These are phyloP conservation scores for Penicillium riverlandense DNA, from an alignment of 495 filamentous ascomycete species.

Conservation along the genomic window DNA sequence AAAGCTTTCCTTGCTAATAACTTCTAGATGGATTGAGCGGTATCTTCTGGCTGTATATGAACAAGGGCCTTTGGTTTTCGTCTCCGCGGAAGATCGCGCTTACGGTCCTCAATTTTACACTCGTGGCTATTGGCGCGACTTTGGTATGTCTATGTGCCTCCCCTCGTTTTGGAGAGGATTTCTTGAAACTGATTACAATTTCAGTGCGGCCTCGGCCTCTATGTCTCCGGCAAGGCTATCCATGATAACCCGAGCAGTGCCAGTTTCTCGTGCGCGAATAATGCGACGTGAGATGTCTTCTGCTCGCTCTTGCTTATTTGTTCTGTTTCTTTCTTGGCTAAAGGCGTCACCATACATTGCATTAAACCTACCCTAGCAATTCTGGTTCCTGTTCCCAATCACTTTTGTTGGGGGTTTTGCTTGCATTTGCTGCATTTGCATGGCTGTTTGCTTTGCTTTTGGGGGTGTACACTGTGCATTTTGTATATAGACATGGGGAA, in stretches of 20 bases:
- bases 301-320: background rate
- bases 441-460: no score
- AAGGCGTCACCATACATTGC: background rate
- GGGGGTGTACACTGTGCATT: no score
- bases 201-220: conserved; percentile 38
- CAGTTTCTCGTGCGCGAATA: conserved; percentile 39
- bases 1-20: no score
- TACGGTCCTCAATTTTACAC: conserved; percentile 20
- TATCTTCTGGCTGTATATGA: conserved; percentile 38
- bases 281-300: conserved; percentile 11
- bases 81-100: conserved; percentile 25
- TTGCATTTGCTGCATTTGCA: background rate
- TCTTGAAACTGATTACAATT: conserved; percentile 1
- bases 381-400: no score
- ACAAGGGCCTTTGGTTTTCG: conserved; percentile 21
- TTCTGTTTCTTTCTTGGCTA: background rate
- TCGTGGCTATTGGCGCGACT: conserved; percentile 24
- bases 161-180: background rate
- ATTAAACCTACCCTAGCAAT: no score
- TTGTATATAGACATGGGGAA: no score
- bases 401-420: background rate
- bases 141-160: conserved; percentile 19
- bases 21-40: conserved; percentile 23
- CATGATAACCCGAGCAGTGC: conserved; percentile 27
- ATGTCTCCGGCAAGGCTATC: conserved; percentile 35